phyloP scores from a whole-genome alignment of 345 rosid genomes.

The Lepidium didymum region DNA sequence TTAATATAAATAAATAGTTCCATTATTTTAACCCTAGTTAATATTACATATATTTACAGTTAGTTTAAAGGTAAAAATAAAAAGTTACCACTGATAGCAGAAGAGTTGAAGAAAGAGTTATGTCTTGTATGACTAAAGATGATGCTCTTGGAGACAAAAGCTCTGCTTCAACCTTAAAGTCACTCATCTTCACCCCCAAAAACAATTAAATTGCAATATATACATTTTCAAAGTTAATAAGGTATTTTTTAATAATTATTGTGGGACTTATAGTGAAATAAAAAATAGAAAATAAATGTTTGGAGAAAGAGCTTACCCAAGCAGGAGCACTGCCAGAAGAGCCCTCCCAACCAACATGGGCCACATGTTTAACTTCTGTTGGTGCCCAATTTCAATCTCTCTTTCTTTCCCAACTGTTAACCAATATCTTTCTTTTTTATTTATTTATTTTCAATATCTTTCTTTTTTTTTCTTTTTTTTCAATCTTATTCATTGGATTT shows the following conservation, averaged over 20 bases:
- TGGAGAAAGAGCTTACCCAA: constrained; percentile 49
- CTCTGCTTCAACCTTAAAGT: constrained; percentile 55
- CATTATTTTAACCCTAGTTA: neutral
- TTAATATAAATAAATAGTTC: neutral
- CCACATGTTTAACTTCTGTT: constrained; percentile 88
- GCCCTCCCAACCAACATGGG: constrained; percentile 84
- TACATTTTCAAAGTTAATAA: no score
- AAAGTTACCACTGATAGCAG: constrained; percentile 58
- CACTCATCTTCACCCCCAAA: constrained; percentile 57
- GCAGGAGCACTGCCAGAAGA: constrained; percentile 64
- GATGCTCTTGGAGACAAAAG: constrained; percentile 43
- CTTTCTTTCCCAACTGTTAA: constrained; percentile 57
- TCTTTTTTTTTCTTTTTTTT: no score
- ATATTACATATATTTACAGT: neutral
- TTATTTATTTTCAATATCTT: no score
- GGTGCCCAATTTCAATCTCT: constrained; percentile 80
- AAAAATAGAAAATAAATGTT: no score
- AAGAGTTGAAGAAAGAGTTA: constrained; percentile 35
- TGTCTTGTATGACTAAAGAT: constrained; percentile 42
- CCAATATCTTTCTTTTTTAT: neutral
- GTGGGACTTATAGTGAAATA: no score
- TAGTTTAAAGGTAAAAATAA: neutral
- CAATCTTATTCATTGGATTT: no score
- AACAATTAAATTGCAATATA: neutral
- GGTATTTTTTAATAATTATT: no score